Base-by-base conservation (phyloP, 2,329 filamentous ascomycete genomes). In the Diaporthe capsici region DNA sequence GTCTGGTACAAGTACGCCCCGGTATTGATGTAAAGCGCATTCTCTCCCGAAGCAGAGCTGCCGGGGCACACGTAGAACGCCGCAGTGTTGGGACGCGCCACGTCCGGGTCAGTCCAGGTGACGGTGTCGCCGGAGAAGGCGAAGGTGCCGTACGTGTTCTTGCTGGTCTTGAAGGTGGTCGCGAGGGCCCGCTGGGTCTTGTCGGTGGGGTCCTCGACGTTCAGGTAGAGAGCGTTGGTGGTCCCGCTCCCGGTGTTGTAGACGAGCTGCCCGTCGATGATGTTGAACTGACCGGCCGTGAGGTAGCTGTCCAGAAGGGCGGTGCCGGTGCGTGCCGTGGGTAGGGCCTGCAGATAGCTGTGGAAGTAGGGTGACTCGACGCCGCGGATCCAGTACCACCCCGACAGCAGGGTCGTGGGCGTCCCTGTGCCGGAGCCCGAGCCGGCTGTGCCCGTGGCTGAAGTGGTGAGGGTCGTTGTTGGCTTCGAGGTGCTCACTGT, bases 1-100 rank as follows among this genome's bases (percentile, higher is more conserved):
- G 89, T 91, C 79, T 87, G 80, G 79, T 90, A 90, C 60, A 83
- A 81, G 80, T 91, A 91, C 51, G 87, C 87, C 1, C 90, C 89
- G 58, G 90, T 83, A 77, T 91, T 91, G 75, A 90, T 85, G 80
- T 87, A 90, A 78, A 91, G 75, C 65, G 78, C 80, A 80, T 88
- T 84, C 20, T 81, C 82, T 25, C 81, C 82, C 15, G 39, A n/a
- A 8, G 75, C 74, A 12, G 67, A 60, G 15, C 20, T 63, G 9
- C 60, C 55, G 12, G 75, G 75, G 75, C 88, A 91, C 55, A 90
- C 88, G 79, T 90, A 86, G 87, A 88, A 91, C 9, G 89, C 89
- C 25, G 86, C 87, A 28, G 83, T 80, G 78, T 91, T 91, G 51
- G 87, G 88, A 53, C 89, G 80, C 25, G 80, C 79, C 34, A 90